Evolutionary conservation across 371 early-diverging fungal species (phyloP).

Genomic region (Rhizopus arrhizus): DNA sequence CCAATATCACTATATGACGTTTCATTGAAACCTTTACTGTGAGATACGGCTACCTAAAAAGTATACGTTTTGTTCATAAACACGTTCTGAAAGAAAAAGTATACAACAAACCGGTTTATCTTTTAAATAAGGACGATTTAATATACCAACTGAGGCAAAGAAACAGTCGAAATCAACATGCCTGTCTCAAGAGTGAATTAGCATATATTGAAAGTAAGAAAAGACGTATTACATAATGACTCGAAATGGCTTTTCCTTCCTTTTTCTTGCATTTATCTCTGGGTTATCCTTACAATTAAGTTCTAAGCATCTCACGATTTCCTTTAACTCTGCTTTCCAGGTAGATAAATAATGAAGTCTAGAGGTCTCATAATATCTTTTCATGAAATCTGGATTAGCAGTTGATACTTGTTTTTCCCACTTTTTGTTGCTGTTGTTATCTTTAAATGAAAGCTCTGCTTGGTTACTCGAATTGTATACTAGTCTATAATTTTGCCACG

Average conservation of each 20-base stretch:
- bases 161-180: conserved; percentile 96
- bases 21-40: conserved; percentile 35
- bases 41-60: conserved; percentile 45
- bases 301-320: conserved; percentile 49
- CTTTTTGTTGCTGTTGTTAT: conserved; percentile 24
- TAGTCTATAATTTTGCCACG: conserved; percentile 69
- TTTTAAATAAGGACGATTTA: conserved; percentile 64
- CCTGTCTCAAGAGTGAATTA: conserved; percentile 42
- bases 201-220: background rate
- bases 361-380: conserved; percentile 75
- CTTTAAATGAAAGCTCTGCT: conserved; percentile 29
- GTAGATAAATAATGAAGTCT: conserved; percentile 81
- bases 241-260: conserved; percentile 13
- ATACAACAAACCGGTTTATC: conserved; percentile 60
- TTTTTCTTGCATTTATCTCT: background rate
- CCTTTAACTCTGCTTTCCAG: conserved; percentile 81
- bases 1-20: conserved; percentile 50
- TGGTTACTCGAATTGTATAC: conserved; percentile 17
- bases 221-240: conserved; percentile 34
- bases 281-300: conserved; percentile 22
- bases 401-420: conserved; percentile 42
- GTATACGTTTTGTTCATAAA: conserved; percentile 8
- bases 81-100: conserved; percentile 35
- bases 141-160: conserved; percentile 82
- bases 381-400: conserved; percentile 68